Percentiles rank a stretch among this genome's conserved stretches.
These are phyloP conservation scores for Heliamphora exappendiculata DNA, from an alignment of 148 eudicot genomes.

Conservation along the genomic window DNA sequence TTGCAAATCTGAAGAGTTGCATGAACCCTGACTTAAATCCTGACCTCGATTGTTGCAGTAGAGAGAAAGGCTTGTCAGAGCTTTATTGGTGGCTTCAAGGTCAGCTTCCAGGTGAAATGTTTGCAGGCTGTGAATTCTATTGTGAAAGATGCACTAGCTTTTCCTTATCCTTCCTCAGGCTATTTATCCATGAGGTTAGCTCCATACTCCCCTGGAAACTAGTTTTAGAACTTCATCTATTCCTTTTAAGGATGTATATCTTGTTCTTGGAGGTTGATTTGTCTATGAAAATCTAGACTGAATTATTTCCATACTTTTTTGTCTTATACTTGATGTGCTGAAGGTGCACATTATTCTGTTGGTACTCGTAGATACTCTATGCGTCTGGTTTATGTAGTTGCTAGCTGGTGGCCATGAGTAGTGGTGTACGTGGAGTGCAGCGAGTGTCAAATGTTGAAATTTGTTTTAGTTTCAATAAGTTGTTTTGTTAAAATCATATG, in stretches of 20 bases:
- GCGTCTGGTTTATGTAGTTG: not conserved
- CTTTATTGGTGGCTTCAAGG: constrained; percentile 59
- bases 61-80: constrained; percentile 43
- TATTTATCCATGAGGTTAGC: constrained; percentile 71
- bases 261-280: not conserved
- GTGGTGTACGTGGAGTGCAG: not conserved
- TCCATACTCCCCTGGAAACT: constrained; percentile 1
- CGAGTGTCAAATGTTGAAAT: not conserved
- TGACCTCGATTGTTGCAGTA: constrained; percentile 22
- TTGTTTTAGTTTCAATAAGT: not conserved
- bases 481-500: not conserved
- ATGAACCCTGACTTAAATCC: constrained; percentile 16
- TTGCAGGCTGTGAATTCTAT: constrained; percentile 25
- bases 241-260: not conserved
- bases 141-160: constrained; percentile 42
- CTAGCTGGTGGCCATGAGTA: not conserved
- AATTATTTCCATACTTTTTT: not conserved
- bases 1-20: constrained; percentile 22
- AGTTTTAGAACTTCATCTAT: not conserved
- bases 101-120: constrained; percentile 33
- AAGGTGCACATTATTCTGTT: not conserved
- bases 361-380: not conserved
- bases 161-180: constrained; percentile 53
- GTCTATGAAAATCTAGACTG: not conserved
- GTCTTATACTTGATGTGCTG: not conserved